Evolutionary conservation across 2,329 filamentous ascomycete species (phyloP).

Genomic region (Fusarium setosum): DNA sequence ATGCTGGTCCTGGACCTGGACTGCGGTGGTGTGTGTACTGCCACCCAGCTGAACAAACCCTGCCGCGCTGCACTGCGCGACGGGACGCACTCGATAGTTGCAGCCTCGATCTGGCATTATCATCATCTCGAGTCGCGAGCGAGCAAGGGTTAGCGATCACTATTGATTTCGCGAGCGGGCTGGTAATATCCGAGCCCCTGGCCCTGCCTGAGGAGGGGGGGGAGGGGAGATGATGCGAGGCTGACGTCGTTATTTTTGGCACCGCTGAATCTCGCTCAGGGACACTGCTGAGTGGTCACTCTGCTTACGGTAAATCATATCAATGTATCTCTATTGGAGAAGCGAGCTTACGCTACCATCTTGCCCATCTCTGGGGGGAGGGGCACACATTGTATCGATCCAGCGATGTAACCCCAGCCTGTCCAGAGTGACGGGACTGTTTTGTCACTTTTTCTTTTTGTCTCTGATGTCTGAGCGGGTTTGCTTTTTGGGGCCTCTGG

Average conservation of each 20-base stretch:
- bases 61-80: background rate
- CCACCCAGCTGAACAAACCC: conserved; percentile 10
- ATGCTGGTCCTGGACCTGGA: background rate
- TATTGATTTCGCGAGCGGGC: conserved; percentile 9
- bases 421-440: conserved; percentile 16
- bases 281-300: conserved; percentile 14
- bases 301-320: conserved; percentile 10
- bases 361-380: background rate
- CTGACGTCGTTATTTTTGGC: conserved; percentile 35
- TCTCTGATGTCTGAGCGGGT: background rate
- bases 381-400: conserved; percentile 18
- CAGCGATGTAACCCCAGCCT: conserved; percentile 30
- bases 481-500: conserved; percentile 3
- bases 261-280: background rate
- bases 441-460: conserved; percentile 18
- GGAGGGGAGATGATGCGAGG: conserved; percentile 35
- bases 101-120: conserved; percentile 16
- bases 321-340: conserved; percentile 25
- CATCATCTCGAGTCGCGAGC: conserved; percentile 11
- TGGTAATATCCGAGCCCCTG: conserved; percentile 35
- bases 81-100: conserved; percentile 23
- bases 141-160: conserved; percentile 10
- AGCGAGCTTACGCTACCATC: conserved; percentile 10
- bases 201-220: too few relatives aligned
- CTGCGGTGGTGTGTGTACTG: background rate